These are phyloP conservation scores for Porphyridium purpureum DNA, from an alignment of 23 red algal species.

Conservation along the genomic window DNA sequence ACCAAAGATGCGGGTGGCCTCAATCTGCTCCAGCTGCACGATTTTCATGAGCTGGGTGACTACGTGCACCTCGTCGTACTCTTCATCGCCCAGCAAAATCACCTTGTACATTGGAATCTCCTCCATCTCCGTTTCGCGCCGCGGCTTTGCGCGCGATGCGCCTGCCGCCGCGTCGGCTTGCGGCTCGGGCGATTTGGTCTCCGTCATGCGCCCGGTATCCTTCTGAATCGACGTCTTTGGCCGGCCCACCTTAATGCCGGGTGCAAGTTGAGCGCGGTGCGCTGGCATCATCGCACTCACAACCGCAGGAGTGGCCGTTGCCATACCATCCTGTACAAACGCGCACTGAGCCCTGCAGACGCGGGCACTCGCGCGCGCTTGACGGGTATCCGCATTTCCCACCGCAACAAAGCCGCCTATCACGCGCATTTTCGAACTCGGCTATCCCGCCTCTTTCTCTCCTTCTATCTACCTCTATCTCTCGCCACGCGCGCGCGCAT, in stretches of 20 bases:
- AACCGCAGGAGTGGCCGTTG: too few species aligned
- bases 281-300: too few species aligned
- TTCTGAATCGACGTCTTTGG: constrained; percentile 93
- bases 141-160: constrained; percentile 42
- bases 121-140: constrained; percentile 70
- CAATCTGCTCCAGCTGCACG: constrained; percentile 64
- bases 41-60: constrained; percentile 74
- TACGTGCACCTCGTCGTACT: constrained; percentile 89
- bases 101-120: constrained; percentile 90
- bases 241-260: constrained; percentile 61
- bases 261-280: too few species aligned
- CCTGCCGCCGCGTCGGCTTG: constrained; percentile 52
- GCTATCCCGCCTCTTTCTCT: too few species aligned
- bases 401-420: too few species aligned
- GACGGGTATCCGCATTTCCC: too few species aligned
- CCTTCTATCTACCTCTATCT: too few species aligned
- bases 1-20: constrained; percentile 59
- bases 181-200: constrained; percentile 14
- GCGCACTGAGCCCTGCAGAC: too few species aligned
- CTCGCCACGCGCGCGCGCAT: too few species aligned
- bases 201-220: constrained; percentile 11
- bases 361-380: too few species aligned
- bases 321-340: too few species aligned
- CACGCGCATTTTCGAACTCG: too few species aligned
- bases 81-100: constrained; percentile 92